phyloP scores from a whole-genome alignment of 2,329 filamentous ascomycete species.

The Drechslerella coelobrocha region DNA sequence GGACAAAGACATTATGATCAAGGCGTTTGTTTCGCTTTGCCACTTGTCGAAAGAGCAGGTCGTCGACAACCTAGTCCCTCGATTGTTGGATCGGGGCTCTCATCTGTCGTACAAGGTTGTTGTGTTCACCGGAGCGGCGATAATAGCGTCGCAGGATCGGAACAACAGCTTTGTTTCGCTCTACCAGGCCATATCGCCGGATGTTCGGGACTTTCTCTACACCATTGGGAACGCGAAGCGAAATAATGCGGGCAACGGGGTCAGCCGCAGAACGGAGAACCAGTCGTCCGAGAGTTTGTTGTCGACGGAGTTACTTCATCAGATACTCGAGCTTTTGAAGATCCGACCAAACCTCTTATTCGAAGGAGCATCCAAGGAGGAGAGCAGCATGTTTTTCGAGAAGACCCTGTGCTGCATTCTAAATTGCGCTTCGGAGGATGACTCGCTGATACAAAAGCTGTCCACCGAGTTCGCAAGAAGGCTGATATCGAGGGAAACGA shows the following conservation, averaged over 20 bases:
- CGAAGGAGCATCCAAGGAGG: conserved; percentile 51
- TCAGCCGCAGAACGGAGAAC: conserved; percentile 46
- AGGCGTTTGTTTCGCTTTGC: conserved; percentile 70
- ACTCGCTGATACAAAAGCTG: conserved; percentile 39
- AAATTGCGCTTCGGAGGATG: conserved; percentile 47
- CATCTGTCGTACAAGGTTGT: conserved; percentile 69
- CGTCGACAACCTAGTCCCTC: conserved; percentile 65
- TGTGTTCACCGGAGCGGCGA: conserved; percentile 65
- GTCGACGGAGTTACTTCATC: conserved; percentile 53
- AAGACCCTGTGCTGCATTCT: conserved; percentile 48
- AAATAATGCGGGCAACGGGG: conserved; percentile 28
- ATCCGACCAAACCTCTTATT: conserved; percentile 54
- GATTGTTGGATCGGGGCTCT: conserved; percentile 66
- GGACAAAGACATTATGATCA: conserved; percentile 71
- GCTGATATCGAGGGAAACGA: conserved; percentile 45
- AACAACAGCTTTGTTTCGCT: conserved; percentile 51
- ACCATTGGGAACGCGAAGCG: conserved; percentile 45
- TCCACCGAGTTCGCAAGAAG: conserved; percentile 45
- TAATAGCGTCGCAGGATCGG: conserved; percentile 54
- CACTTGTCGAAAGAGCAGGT: conserved; percentile 69
- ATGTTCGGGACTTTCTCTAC: conserved; percentile 54
- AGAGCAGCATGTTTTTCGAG: conserved; percentile 46
- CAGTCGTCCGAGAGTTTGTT: conserved; percentile 54
- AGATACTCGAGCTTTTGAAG: conserved; percentile 54
- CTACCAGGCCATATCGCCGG: conserved; percentile 54